Base-by-base conservation (phyloP, 2,329 filamentous ascomycete species). In the Geosmithia morbida region DNA sequence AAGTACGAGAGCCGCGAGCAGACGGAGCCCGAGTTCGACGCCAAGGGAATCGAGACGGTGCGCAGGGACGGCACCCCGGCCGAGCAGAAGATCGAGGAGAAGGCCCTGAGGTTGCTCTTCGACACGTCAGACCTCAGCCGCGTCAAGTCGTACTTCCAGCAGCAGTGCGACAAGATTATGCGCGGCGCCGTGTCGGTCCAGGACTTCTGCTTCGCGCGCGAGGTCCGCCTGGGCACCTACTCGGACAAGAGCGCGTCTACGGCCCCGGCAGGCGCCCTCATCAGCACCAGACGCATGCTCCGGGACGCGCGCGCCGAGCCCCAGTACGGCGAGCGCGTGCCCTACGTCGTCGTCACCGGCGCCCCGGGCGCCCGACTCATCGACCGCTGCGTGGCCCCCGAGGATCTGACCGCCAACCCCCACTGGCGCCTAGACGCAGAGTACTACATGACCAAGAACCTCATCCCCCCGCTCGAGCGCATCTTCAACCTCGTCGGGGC, bases 41-140 rank as follows among this genome's bases (percentile, higher is more conserved):
- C 92, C 49, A 98, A 98, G 63, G 92, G 94, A 29, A 98, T 97
- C 52, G 94, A 98, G 68, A 98, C 94, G 0, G 90, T 98, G 7
- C 81, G 94, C 2, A 79, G 92, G 45, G 92, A 98, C 60, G 92
- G 92, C 40, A 97, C 89, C 1, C 89, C 90, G 0, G 90, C 89
- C 0, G 87, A 95, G 64, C 90, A 97, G 60, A 96, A 92, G 68
- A 94, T 98, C 44, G 87, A 96, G 63, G 92, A 97, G 61, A 92
- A 87, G 56, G 85, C 86, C 0, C 71, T 98, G 37, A 89, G 86
- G 59, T 75, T 94, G 2, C 74, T 98, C 1, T 98, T 98, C 58
- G 82, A 88, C 45, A 95, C 89, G 0, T 77, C 84, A 17, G 90
- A 98, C 62, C 72, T 98, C 16, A 92, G 84, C 56, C 77, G 86